Base-by-base conservation (phyloP, 306 rosid genomes). In the Lablab purpureus region DNA sequence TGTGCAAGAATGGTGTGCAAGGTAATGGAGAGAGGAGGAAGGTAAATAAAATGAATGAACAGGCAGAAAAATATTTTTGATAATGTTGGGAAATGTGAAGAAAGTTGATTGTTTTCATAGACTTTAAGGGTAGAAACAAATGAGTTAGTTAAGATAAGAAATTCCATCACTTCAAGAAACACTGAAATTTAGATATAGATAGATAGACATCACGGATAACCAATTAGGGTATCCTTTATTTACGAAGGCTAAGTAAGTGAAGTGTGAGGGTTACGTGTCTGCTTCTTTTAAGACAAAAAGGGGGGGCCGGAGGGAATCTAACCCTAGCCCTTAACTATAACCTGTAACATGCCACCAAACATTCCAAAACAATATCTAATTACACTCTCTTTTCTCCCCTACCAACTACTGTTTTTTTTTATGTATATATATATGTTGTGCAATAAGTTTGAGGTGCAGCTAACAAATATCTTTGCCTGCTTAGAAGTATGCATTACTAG, bases 81-180 rank as follows among this genome's bases (percentile, higher is more conserved):
- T 45, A 22, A 30, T 79, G 67, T 80, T 79, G 90, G 91, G 80
- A 84, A 82, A 59, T 75, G 88, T 83, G 86, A 10, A 83, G 81
- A 77, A 41, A 52, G 34, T 22, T 28, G 69, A 67, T 71, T 36
- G 55, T 84, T 75, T 81, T 63, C 6, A 43, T 80, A 67, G 28
- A 68, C 79, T 71, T 21, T 12, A 66, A 66, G 15, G 80, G 76
- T 37, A 51, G 76, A 80, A 86, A 83, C 89, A 89, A 85, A 81
- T 75, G 13, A 84, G 87, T 80, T 88, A 81, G 87, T 86, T 89
- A 87, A 74, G 89, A 81, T 68, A 87, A 77, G 92, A 90, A 73
- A 87, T 81, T 90, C 80, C 81, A 87, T 87, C 86, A 89, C 85
- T 89, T 85, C 89, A 84, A 92, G 92, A 85, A 90, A 87, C 91